Base-by-base conservation (phyloP, 2,329 filamentous ascomycete species). In the Dothidotthia symphoricarpi region DNA sequence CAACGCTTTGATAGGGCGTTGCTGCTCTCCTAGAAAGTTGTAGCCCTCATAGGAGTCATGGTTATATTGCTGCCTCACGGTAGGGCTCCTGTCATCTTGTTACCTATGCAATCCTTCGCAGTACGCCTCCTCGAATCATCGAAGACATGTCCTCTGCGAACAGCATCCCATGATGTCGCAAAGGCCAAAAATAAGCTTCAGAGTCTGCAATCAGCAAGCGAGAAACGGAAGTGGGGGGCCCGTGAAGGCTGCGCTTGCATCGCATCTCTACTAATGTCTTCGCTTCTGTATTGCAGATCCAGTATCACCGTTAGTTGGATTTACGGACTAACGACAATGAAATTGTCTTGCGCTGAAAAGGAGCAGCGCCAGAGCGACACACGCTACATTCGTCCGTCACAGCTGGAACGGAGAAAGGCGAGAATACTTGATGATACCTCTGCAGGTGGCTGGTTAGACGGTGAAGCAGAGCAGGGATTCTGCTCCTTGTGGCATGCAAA, bases 401-500 rank as follows among this genome's bases (percentile, higher is more conserved):
- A 22, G 9, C 9, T 22, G 19, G 19, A 9, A 22, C 19, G 19
- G 19, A 22, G 19, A 22, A 22, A 9, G 19, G 19, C 19, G 19
- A 22, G 19, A 22, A 9, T 9, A 6, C 19, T 6, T 22, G 19
- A 6, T 6, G 19, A 22, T 22, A 9, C 9, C 5, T 9, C 9
- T 22, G 19, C 19, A 22, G 36, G 51, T 53, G 55, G 55, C 52
- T 57, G 54, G 50, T 39, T 41, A 35, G 35, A 39, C 47, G 41
- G 50, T 58, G 50, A 55, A 43, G 52, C 42, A 45, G 43, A 43
- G 41, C 57, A 55, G 43, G 57, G 57, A 52, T 55, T 12, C 1
- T 26, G 36, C 31, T 52, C 34, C 50, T 61, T 54, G 55, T 54
- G 53, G 19, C 19, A 9, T 22, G 19, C 19, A 15, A 29, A 29